Base-by-base conservation (phyloP, 345 rosid species). In the Microcos paniculata region DNA sequence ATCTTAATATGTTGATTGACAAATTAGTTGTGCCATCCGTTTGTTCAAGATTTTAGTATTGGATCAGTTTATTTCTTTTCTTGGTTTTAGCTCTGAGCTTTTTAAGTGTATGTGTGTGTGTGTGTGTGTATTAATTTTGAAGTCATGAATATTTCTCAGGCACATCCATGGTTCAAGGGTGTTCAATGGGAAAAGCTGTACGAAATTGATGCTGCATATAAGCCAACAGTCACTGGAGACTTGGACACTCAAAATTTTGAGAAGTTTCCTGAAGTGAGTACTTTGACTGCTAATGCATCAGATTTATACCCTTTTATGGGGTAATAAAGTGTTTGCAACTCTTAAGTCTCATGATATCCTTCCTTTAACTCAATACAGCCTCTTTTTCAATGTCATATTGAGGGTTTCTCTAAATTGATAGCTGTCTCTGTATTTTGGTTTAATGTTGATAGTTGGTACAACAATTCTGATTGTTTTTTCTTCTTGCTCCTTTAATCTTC, bases 161-260 rank as follows among this genome's bases (percentile, higher is more conserved):
- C 83, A 70, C 99, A 93, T 78, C 89, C 90, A 8, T 95, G 98
- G 99, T 90, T 95, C 77, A 81, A 70, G 76, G 77, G 88, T 82
- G 78, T 90, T 80, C 85, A 88, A 26, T 95, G 99, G 99, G 99
- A 95, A 67, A 83, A 77, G 82, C 82, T 95, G 42, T 93, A 93
- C 84, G 98, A 95, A 77, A 88, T 84, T 85, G 97, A 93, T 82
- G 96, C 98, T 76, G 93, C 90, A 56, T 86, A 87, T 83, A 90
- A 80, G 82, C 99, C 99, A 48, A 87, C 73, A 53, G 99, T 96
- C 73, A 86, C 77, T 61, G 99, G 99, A 76, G 98, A 96, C 78
- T 79, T 86, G 77, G 99, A 96, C 84, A 96, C 99, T 45, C 99
- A 91, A 82, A 95, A 96, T 84, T 96, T 96, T 81, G 99, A 96